Evolutionary conservation across 2,329 filamentous ascomycete species (phyloP).

Genomic region (Sarocladium strictum): DNA sequence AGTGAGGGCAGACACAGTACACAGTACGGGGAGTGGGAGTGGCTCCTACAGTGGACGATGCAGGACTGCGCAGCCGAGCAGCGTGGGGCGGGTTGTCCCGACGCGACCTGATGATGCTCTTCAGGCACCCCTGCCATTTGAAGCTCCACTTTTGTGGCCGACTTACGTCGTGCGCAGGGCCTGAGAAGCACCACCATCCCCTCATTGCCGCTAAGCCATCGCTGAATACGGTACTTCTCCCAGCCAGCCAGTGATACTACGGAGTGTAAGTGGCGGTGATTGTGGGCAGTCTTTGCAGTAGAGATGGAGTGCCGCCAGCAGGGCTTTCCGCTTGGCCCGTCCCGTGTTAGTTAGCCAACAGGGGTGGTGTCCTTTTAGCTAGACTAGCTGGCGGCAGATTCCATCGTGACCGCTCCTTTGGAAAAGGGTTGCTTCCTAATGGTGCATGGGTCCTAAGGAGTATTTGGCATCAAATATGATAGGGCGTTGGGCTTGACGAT

Average conservation of each 20-base stretch:
- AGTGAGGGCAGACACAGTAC: too few species aligned
- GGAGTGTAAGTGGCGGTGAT: background rate
- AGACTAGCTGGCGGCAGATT: constrained; percentile 8
- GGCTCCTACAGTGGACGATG: background rate
- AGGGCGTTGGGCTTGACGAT: background rate
- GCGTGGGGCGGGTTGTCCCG: constrained; percentile 5
- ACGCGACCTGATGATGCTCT: background rate
- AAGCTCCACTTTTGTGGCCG: background rate
- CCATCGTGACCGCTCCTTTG: constrained; percentile 8
- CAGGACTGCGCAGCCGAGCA: background rate
- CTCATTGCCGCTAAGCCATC: background rate
- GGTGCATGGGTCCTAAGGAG: background rate
- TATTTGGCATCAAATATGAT: background rate
- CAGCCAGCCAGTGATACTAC: background rate
- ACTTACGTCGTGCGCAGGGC: background rate
- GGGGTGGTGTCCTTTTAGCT: background rate
- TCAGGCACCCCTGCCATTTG: background rate
- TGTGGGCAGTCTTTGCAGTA: background rate
- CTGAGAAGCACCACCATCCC: background rate
- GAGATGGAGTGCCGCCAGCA: background rate
- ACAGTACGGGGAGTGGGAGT: background rate
- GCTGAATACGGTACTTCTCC: background rate
- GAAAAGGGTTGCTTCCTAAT: background rate
- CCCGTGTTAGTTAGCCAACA: constrained; percentile 1
- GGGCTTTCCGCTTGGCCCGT: constrained; percentile 6